phyloP scores from a whole-genome alignment of 2,329 filamentous ascomycete species.

The Aspergillus texensis region DNA sequence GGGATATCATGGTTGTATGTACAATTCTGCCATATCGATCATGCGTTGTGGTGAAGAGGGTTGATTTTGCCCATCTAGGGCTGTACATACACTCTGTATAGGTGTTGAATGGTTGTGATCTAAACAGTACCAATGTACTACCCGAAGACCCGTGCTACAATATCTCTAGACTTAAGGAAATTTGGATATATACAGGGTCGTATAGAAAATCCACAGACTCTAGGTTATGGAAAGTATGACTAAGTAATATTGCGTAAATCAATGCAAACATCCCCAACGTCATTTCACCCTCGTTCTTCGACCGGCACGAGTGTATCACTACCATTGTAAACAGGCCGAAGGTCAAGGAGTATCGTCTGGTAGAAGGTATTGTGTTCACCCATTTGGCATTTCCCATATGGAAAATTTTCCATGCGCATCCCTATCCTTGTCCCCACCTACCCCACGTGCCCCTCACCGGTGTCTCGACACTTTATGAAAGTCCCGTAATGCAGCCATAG shows the following conservation, averaged over 20 bases:
- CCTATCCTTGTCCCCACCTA: background rate
- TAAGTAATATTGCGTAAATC: background rate
- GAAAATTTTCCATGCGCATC: slow-evolving; percentile 1
- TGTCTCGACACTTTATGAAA: background rate
- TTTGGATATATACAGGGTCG: background rate
- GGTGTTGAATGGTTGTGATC: background rate
- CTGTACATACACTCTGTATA: background rate
- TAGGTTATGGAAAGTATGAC: background rate
- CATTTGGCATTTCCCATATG: background rate
- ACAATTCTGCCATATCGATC: background rate
- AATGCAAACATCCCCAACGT: background rate
- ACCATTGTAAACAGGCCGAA: background rate
- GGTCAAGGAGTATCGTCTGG: background rate
- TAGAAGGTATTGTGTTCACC: background rate
- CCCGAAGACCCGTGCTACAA: no score
- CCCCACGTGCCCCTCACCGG: background rate
- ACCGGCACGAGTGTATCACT: background rate
- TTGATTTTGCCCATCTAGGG: background rate
- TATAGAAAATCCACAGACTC: background rate
- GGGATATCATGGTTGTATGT: background rate
- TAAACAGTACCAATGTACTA: background rate
- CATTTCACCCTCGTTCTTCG: background rate
- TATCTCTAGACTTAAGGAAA: background rate
- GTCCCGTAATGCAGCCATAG: background rate
- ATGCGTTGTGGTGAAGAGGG: background rate